Base-by-base conservation (phyloP, 1,284 basidiomycete species). In the Malassezia pachydermatis region DNA sequence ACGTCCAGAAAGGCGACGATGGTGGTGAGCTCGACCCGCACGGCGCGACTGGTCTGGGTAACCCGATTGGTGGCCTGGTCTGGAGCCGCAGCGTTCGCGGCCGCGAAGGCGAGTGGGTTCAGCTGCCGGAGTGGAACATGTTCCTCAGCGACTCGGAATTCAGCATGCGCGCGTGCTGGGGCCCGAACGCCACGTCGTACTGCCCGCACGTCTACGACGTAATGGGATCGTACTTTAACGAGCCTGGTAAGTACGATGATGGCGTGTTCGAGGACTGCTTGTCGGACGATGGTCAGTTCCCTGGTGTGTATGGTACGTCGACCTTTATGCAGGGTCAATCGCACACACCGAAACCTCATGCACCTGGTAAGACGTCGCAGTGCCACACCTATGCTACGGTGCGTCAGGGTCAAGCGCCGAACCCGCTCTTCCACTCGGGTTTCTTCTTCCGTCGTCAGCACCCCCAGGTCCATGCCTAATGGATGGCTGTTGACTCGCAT, bases 1-100 rank as follows among this genome's bases (percentile, higher is more conserved):
- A 65, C 56, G 58, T 73, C 45, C 29, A 36, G 3, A 46, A 40
- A 2, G 62, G 60, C 24, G 72, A 73, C 55, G 55, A 59, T 20
- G 72, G 72, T 19, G 72, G 72, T 42, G 72, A 73, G 66, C 63
- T 70, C 49, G 67, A 70, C 56, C 64, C 66, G 20, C 67, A 70
- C 60, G 67, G 64, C 37, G 59, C 58, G 27, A 60, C 50, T n/a
- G 59, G 61, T 51, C 42, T 41, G n/a, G 57, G 64, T 41, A 66
- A 69, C 59, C 60, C 62, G 27, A 44, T 56, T 29, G 60, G 60
- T 23, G 65, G 67, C 35, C 44, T 56, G 16, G 63, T 67, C 41
- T 67, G 61, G 59, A 59, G 62, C 17, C 54, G 58, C 35, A 41
- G 27, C 32, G 30, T 35, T n/a, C 17, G 19, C 11, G 58, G 57